Conservation (phyloP, 1,284 basidiomycete species). For the Tylopilus orsonianus region DNA sequence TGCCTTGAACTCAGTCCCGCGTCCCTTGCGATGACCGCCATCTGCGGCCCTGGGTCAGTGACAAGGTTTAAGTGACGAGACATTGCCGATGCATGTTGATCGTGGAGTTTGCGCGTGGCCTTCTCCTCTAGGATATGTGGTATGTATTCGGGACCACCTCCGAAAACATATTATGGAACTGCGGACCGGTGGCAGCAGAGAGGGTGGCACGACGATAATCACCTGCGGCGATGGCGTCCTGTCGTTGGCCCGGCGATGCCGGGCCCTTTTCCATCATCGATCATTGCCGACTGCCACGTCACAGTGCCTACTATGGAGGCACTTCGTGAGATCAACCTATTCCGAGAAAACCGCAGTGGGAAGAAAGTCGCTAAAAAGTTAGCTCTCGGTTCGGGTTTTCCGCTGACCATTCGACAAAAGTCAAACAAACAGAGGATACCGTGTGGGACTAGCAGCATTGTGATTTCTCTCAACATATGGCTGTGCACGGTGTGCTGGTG, state of each 20-base stretch:
- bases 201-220: neutral
- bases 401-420: neutral
- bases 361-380: neutral
- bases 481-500: too few species aligned
- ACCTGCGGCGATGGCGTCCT: neutral
- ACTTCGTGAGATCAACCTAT: conserved; percentile 2
- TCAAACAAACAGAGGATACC: neutral
- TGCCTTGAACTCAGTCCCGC: neutral
- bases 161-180: conserved; percentile 1
- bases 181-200: conserved; percentile 2
- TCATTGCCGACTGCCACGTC: conserved; percentile 23
- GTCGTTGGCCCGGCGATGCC: conserved; percentile 1
- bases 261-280: neutral
- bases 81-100: conserved; percentile 2
- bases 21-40: conserved; percentile 2
- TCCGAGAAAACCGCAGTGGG: conserved; percentile 3
- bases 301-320: neutral
- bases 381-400: neutral
- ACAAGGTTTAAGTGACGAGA: neutral
- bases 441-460: neutral
- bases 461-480: neutral
- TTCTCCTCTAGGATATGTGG: neutral
- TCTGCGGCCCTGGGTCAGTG: neutral
- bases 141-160: conserved; percentile 17
- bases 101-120: conserved; percentile 10